A percentile compares a stretch with the other conserved stretches of the same genome.
These are phyloP conservation scores for Verticillium klebahnii DNA, from an alignment of 2,329 filamentous ascomycete species.

Conservation along the genomic window DNA sequence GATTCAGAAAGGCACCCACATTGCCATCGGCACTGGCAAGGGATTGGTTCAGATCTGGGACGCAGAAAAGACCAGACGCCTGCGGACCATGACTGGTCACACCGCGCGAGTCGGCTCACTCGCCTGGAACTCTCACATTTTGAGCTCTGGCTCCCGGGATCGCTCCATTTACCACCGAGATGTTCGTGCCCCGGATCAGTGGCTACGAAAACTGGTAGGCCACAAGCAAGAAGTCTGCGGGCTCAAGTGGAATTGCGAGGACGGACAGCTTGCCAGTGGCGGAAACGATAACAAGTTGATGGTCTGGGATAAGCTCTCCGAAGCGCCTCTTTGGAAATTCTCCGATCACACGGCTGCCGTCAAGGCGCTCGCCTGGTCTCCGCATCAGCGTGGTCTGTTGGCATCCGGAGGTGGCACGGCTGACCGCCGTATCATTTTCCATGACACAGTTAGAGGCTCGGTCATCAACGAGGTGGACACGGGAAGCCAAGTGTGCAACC, in stretches of 20 bases:
- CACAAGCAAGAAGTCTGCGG: conserved; percentile 99
- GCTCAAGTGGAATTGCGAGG: conserved; percentile 93
- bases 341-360: conserved; percentile 93
- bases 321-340: conserved; percentile 89
- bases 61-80: conserved; percentile 75
- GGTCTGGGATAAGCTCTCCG: conserved; percentile 96
- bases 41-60: conserved; percentile 98
- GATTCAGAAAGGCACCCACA: conserved; percentile 96
- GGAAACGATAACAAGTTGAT: conserved; percentile 99
- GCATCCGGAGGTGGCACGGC: conserved; percentile 94
- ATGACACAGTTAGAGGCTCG: conserved; percentile 84
- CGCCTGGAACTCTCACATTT: conserved; percentile 97
- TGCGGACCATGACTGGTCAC: conserved; percentile 96
- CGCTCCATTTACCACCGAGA: conserved; percentile 93
- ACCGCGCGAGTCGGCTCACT: conserved; percentile 88
- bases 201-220: conserved; percentile 78
- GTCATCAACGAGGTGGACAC: conserved; percentile 88
- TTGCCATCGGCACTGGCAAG: conserved; percentile 92
- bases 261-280: conserved; percentile 89
- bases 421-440: conserved; percentile 95
- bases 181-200: conserved; percentile 88
- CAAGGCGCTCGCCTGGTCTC: conserved; percentile 97
- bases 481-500: conserved; percentile 96
- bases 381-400: conserved; percentile 89
- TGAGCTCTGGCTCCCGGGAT: conserved; percentile 92